Base-by-base conservation (phyloP, 164 flowering plant genomes). In the Vitis rupestris region DNA sequence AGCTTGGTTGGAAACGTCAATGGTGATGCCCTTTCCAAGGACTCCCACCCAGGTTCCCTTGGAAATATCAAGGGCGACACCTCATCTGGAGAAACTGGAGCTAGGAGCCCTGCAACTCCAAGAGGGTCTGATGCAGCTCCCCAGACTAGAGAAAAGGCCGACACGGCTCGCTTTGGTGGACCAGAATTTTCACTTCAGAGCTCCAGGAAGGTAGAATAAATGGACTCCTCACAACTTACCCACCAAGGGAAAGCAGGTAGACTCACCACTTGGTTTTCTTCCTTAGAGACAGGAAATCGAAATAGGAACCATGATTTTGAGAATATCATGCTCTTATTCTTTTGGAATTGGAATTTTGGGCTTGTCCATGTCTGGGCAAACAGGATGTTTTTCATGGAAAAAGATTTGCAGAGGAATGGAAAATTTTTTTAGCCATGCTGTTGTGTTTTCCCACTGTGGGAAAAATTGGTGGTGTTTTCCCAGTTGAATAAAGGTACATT, bases 151-250 rank as follows among this genome's bases (percentile, higher is more conserved):
- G 44, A 37, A 6, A 37, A 6, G 44, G 44, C 44, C 44, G 44
- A 37, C 44, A 37, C 44, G 4, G 44, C 44, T 37, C 44, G 44
- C 44, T 3, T 37, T 30, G 37, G 27, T 1, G 69, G 67, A 47
- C 75, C 82, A 5, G 76, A 63, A 50, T 89, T 89, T 72, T 84
- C 93, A 0, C 85, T 89, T 55, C 90, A 85, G 71, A 72, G 75
- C 65, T 73, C 75, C 29, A 53, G 72, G 44, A 76, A 75, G 30
- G 48, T 52, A 37, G 54, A 64, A 52, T 75, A 67, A 67, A 49
- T 56, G 16, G 63, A 16, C 15, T 14, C 19, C 8, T 6, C 54
- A 8, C 13, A 27, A 15, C 11, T 30, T 10, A 3, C 11, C 56
- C 53, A 15, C 27, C 16, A n/a, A 62, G 30, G 8, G 63, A 14